A percentile compares a stretch with the other conserved stretches of the same genome.
Conservation (phyloP, 2,329 filamentous ascomycete species). For the Beauveria varroae region DNA sequence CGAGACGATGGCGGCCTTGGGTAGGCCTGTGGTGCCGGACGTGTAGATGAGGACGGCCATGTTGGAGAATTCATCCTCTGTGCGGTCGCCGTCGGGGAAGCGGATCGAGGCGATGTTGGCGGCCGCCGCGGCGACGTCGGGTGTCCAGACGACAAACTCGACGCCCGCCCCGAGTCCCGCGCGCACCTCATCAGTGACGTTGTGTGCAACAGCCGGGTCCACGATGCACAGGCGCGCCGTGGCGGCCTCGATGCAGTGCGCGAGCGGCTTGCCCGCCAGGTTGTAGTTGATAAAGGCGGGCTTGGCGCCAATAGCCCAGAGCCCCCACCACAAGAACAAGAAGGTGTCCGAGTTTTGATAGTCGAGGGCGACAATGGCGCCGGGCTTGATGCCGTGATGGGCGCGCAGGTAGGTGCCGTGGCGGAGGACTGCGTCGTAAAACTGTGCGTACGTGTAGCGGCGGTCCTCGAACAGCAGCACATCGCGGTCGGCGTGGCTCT, state of each 20-base stretch:
- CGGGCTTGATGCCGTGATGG: constrained; percentile 53
- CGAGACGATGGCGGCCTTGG: constrained; percentile 71
- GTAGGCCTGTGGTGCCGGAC: constrained; percentile 76
- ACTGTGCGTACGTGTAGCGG: constrained; percentile 66
- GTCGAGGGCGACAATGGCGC: constrained; percentile 73
- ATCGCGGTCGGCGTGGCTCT: constrained; percentile 42
- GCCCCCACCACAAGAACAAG: constrained; percentile 64
- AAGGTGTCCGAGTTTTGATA: constrained; percentile 77
- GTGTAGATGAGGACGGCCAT: constrained; percentile 77
- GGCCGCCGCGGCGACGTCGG: constrained; percentile 49
- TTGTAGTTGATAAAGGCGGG: constrained; percentile 90
- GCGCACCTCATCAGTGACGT: constrained; percentile 51
- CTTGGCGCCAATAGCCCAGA: constrained; percentile 77
- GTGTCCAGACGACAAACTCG: constrained; percentile 54
- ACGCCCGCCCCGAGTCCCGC: constrained; percentile 37
- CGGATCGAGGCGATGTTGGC: constrained; percentile 44
- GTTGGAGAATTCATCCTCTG: constrained; percentile 41
- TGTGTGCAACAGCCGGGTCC: constrained; percentile 51
- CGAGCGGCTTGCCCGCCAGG: constrained; percentile 59
- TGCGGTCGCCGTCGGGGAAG: constrained; percentile 49
- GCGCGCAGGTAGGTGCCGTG: constrained; percentile 71
- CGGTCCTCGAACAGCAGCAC: constrained; percentile 64
- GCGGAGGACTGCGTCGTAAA: constrained; percentile 62
- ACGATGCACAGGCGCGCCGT: constrained; percentile 61
- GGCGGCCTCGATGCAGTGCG: constrained; percentile 66